Evolutionary conservation across 305 asterid genomes (phyloP).

Genomic region (Fraxinus velutina): DNA sequence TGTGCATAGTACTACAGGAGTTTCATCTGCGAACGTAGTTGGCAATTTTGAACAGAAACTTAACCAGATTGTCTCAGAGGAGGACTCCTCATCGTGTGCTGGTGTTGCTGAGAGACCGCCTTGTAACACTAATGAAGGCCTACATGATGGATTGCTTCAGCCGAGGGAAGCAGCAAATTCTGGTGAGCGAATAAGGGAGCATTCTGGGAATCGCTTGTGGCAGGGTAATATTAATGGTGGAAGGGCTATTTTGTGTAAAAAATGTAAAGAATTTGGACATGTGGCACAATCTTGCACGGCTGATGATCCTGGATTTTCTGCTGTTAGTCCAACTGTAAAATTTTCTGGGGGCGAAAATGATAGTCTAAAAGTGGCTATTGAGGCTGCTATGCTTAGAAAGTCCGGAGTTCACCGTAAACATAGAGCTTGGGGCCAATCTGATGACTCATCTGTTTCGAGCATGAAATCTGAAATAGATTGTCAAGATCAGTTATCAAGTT

Average conservation of each 20-base stretch:
- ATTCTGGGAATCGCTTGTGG: slow-evolving; percentile 50
- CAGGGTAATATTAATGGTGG: slow-evolving; percentile 29
- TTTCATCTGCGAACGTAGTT: slow-evolving; percentile 39
- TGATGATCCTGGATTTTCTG: slow-evolving; percentile 21
- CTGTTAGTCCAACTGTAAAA: slow-evolving; percentile 38
- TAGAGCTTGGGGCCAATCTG: slow-evolving; percentile 49
- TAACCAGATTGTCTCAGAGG: slow-evolving; percentile 41
- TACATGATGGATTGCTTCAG: slow-evolving; percentile 45
- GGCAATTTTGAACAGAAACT: slow-evolving; percentile 42
- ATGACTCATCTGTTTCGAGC: slow-evolving; percentile 40
- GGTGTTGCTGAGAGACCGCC: slow-evolving; percentile 39
- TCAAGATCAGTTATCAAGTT: slow-evolving; percentile 38
- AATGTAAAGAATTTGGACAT: slow-evolving; percentile 40
- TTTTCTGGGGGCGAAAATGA: slow-evolving; percentile 53
- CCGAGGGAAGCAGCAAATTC: slow-evolving; percentile 41
- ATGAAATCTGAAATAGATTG: slow-evolving; percentile 37
- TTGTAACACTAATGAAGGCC: slow-evolving; percentile 42
- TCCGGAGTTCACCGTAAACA: slow-evolving; percentile 64
- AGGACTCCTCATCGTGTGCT: slow-evolving; percentile 37
- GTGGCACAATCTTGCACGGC: slow-evolving; percentile 25
- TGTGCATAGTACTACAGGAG: slow-evolving; percentile 30
- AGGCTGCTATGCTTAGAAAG: slow-evolving; percentile 79
- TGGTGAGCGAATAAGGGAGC: slow-evolving; percentile 54
- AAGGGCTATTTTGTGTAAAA: slow-evolving; percentile 28
- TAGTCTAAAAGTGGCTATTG: slow-evolving; percentile 77